phyloP scores from a whole-genome alignment of 805 yeast genomes.

The Metschnikowia amazonensis region DNA sequence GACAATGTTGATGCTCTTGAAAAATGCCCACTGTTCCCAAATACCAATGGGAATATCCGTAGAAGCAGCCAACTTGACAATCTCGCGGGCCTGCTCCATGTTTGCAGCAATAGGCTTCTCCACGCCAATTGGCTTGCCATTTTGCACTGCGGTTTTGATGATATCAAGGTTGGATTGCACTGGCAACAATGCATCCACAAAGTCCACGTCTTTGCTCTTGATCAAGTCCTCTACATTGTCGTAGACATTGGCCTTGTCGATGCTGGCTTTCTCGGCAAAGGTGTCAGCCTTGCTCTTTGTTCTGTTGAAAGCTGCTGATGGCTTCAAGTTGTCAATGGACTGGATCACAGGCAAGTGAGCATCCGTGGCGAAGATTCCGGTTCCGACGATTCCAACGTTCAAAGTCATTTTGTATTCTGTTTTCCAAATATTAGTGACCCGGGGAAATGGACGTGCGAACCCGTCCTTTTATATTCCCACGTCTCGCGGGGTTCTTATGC shows the following conservation, averaged over 20 bases:
- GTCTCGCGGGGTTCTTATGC: not conserved
- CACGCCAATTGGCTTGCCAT: constrained; percentile 73
- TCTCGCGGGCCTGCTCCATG: constrained; percentile 72
- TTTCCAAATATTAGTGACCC: too few relatives aligned
- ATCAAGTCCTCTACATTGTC: constrained; percentile 63
- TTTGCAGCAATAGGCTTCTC: constrained; percentile 94
- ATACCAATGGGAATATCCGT: constrained; percentile 68
- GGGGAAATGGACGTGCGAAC: not conserved
- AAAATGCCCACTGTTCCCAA: constrained; percentile 84
- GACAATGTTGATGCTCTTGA: constrained; percentile 53
- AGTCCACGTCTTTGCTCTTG: constrained; percentile 62
- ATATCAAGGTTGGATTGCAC: constrained; percentile 72
- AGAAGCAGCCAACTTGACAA: constrained; percentile 61
- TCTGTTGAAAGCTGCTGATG: constrained; percentile 76
- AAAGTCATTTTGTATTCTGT: constrained; percentile 22
- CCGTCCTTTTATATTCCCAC: constrained; percentile 1
- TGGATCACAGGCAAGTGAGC: constrained; percentile 74
- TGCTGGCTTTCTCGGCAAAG: constrained; percentile 64
- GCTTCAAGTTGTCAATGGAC: constrained; percentile 48
- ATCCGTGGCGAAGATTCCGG: constrained; percentile 86
- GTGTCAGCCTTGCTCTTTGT: constrained; percentile 77
- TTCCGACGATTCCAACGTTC: constrained; percentile 69
- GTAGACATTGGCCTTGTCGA: constrained; percentile 49
- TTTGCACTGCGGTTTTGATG: constrained; percentile 63
- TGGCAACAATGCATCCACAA: constrained; percentile 86